phyloP scores from a whole-genome alignment of 2,329 filamentous ascomycete species.

The Trichoderma sp. region DNA sequence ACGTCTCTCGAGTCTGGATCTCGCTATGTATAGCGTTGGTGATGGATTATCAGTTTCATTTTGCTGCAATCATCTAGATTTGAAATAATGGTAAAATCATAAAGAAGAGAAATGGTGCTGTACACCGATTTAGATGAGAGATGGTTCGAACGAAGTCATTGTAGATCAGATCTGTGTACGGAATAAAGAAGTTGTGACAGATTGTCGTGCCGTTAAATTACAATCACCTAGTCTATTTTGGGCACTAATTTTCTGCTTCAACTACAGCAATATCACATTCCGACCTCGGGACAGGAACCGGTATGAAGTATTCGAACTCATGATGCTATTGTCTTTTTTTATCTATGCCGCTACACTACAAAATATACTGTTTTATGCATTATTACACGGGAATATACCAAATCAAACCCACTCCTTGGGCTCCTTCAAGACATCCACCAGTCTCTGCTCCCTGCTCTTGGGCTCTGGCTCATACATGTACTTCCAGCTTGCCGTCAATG shows the following conservation, averaged over 20 bases:
- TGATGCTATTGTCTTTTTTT: neutral
- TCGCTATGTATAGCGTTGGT: neutral
- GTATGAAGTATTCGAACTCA: neutral
- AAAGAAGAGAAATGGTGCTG: neutral
- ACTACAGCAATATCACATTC: neutral
- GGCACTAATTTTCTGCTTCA: neutral
- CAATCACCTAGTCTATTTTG: neutral
- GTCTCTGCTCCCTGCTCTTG: conserved; percentile 71
- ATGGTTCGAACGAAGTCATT: neutral
- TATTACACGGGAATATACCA: neutral
- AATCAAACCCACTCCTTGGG: conserved; percentile 65
- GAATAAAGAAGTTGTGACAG: neutral
- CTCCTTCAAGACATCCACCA: conserved; percentile 68
- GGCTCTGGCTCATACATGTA: conserved; percentile 89
- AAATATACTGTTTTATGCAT: neutral
- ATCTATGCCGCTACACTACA: conserved; percentile 8
- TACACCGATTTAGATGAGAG: neutral
- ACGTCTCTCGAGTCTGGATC: neutral
- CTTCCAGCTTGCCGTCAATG: conserved; percentile 87
- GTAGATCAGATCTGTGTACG: neutral
- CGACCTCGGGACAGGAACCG: neutral
- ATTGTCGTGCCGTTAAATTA: neutral
- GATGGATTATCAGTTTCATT: neutral
- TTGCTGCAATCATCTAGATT: neutral
- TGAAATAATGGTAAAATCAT: neutral